phyloP scores from a whole-genome alignment of 768 basidiomycete genomes.

The Phanerochaete carnosa region DNA sequence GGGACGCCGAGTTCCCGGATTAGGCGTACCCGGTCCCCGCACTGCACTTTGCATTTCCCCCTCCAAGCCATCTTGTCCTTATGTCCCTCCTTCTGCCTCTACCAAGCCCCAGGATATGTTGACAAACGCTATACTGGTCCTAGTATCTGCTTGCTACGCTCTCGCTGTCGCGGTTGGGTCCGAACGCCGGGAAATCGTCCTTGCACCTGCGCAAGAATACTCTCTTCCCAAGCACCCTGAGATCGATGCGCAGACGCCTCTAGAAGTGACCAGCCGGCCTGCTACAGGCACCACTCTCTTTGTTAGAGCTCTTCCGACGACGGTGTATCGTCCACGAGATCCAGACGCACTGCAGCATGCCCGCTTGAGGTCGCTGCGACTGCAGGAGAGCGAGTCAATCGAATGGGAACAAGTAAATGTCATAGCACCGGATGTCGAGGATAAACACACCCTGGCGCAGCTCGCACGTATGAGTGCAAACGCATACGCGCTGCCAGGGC shows the following conservation, averaged over 20 bases:
- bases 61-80: background rate
- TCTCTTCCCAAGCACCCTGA: background rate
- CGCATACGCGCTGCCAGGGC: conserved; percentile 76
- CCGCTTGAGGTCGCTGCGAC: conserved; percentile 46
- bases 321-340: conserved; percentile 59
- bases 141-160: background rate
- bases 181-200: background rate
- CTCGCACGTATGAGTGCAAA: conserved; percentile 87
- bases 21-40: conserved; percentile 2
- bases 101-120: background rate
- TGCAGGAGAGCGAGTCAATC: conserved; percentile 46
- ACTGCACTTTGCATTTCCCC: background rate
- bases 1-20: background rate
- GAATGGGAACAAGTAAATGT: conserved; percentile 70
- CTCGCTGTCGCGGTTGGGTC: background rate
- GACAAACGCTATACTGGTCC: background rate
- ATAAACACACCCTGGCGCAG: conserved; percentile 75
- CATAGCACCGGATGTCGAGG: conserved; percentile 73
- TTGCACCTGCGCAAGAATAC: background rate
- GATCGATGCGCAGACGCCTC: background rate
- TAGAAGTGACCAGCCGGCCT: background rate
- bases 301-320: conserved; percentile 45
- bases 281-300: background rate
- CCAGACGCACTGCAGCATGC: conserved; percentile 47
- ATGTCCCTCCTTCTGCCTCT: background rate